These are phyloP conservation scores for Hippophae rhamnoides DNA, from an alignment of 306 rosid species.

Conservation along the genomic window DNA sequence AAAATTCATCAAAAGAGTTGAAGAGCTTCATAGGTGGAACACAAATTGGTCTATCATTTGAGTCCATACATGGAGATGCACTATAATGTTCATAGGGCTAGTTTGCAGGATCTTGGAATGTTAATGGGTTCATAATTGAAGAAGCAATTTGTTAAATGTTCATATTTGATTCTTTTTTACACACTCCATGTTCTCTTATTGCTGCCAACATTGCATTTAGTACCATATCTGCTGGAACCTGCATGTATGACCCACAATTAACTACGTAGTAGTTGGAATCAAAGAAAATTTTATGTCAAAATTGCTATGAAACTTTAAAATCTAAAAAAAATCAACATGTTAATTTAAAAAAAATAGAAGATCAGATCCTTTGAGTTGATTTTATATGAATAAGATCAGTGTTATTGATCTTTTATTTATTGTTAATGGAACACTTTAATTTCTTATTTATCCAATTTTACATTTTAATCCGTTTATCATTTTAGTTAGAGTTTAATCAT, in stretches of 20 bases:
- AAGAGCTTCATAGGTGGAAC: slow-evolving; percentile 79
- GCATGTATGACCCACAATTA: neutral
- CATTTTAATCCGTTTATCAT: no score
- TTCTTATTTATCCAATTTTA: no score
- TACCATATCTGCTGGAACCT: slow-evolving; percentile 98
- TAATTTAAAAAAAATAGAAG: no score
- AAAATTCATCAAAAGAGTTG: slow-evolving; percentile 71
- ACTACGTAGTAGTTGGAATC: neutral
- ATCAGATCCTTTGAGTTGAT: no score
- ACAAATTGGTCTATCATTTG: slow-evolving; percentile 62
- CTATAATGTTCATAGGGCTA: slow-evolving; percentile 61
- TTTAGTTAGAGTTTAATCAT: no score
- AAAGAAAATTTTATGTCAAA: neutral
- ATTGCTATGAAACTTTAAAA: neutral
- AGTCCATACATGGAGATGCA: slow-evolving; percentile 60
- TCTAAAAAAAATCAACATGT: no score
- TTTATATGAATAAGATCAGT: no score
- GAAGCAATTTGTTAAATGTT: slow-evolving; percentile 87
- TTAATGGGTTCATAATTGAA: slow-evolving; percentile 70
- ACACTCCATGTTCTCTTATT: slow-evolving; percentile 68
- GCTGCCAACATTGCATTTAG: slow-evolving; percentile 89
- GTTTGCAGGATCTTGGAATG: slow-evolving; percentile 46
- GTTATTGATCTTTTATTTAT: no score
- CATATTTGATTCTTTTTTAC: slow-evolving; percentile 45
- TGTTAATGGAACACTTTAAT: no score